Base-by-base conservation (phyloP, 2,329 filamentous ascomycete species). In the Cytospora piceicola region DNA sequence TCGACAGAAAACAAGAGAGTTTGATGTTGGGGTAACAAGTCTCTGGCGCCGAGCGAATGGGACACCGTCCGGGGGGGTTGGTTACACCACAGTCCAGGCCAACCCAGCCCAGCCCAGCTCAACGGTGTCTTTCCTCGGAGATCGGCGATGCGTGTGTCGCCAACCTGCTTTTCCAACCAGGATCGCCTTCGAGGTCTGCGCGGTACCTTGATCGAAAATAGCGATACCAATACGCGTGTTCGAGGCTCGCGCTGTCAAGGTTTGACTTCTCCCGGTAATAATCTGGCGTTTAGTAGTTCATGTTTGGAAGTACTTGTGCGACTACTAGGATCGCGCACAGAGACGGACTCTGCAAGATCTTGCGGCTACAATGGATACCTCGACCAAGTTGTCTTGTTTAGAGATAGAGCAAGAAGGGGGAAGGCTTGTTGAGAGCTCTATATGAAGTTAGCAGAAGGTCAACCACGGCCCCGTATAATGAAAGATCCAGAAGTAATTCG, bases 71-170 rank as follows among this genome's bases (percentile, higher is more conserved):
- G 63, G 55, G 22, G 30, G 46, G 54, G 9, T 57, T 56, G 59
- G 63, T 66, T 27, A 62, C 60, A 68, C 66, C 53, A 56, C 59
- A 66, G 56, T 54, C 61, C 59, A 61, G 66, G n/a, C n/a, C n/a
- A n/a, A n/a, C 51, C 32, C 54, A 63, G 54, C 22, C 36, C 66
- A 65, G 59, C 49, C 34, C 49, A 32, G 49, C 29, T 46, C 27
- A 60, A 36, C 32, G 39, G 20, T 30, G 42, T 59, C 24, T 4
- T 12, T 12, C 11, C 36, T 32, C 51, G 32, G 34, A 59, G 39
- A 52, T 36, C 36, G 55, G 22, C 42, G 36, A 32, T 55, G 29
- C 59, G 54, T 36, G 29, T 52, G n/a, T 39, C 27, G 46, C n/a
- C 17, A 61, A 58, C 22, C 29, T 63, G 46, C 39, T 57, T 11